Evolutionary conservation across 2,329 filamentous ascomycete genomes (phyloP), one percentile per base, ranked within the genome.

Genomic region (Talaromyces sp.): DNA sequence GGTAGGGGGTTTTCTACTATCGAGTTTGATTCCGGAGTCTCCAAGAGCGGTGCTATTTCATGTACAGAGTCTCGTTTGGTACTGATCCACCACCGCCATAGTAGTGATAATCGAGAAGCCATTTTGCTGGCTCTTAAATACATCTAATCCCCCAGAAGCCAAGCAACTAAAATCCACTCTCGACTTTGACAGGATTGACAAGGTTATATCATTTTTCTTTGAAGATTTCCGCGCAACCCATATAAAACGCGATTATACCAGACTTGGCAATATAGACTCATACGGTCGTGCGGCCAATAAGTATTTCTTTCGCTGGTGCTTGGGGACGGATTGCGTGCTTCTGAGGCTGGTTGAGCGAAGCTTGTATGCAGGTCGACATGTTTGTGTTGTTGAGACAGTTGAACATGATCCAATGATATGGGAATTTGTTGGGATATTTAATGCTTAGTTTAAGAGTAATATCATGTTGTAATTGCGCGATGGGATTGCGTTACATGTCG

Each of bases 401-500:
- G 6, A 15, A 22, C 13, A 11, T 15, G 31, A 2, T 56, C 31
- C 53, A 38, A 36, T 25, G 11, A 38, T 38, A 36, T 56, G 31
- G n/a, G 5, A 10, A 6, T 53, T n/a, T 3, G 7, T 40, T 15
- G 2, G 13, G 19, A 17, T 1, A 49, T 49, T 11, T 5, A 31
- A n/a, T n/a, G 27, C 49, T n/a, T 53, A 31, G 6, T n/a, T 27
- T n/a, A 10, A 15, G 31, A 3, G n/a, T 25, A 22, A 56, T n/a
- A 36, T 34, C 31, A 56, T 56, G 53, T 56, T 56, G 31, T 13
- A 19, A 56, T 56, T 25, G 19, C 15, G 31, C 36, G 53, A 38
- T 38, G 53, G n/a, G n/a, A 56, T 56, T 56, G 53, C 53, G 53
- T 56, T 56, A 56, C 47, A 29, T 19, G 51, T 54, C 51, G 29